Conservation (phyloP, 2,329 filamentous ascomycete genomes). For the Conoideocrella luteorostrata region DNA sequence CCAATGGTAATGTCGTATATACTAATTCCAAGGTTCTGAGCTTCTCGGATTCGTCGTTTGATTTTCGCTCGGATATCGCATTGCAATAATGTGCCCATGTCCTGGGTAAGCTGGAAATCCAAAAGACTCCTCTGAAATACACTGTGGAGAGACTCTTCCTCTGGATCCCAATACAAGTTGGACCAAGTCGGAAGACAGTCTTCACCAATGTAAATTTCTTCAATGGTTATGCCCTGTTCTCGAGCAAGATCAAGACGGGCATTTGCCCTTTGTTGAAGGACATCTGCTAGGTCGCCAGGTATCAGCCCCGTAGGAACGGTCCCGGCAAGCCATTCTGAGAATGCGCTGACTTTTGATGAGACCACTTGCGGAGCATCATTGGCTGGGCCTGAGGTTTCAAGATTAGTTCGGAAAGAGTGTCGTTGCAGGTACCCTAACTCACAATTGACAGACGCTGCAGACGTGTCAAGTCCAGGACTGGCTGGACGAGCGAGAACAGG, state of each 20-base stretch:
- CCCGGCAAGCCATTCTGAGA: constrained; percentile 12
- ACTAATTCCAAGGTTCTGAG: constrained; percentile 14
- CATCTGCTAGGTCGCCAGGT: constrained; percentile 13
- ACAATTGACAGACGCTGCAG: too few relatives aligned
- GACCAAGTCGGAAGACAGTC: constrained; percentile 26
- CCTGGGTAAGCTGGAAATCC: constrained; percentile 11
- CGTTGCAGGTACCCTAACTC: too few relatives aligned
- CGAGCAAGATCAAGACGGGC: constrained; percentile 17
- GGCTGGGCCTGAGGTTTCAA: too few relatives aligned
- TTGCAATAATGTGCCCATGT: constrained; percentile 15
- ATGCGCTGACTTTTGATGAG: not conserved
- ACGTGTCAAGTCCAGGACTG: not conserved
- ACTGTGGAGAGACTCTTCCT: constrained; percentile 16
- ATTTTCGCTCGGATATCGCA: constrained; percentile 19
- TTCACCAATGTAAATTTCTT: constrained; percentile 17
- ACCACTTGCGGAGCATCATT: too few relatives aligned
- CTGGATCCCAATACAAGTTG: constrained; percentile 18
- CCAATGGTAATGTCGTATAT: constrained; percentile 19
- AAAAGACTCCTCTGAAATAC: constrained; percentile 19
- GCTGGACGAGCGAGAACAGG: not conserved
- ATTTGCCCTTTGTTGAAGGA: constrained; percentile 17
- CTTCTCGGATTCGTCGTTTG: constrained; percentile 20
- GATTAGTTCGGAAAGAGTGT: too few relatives aligned
- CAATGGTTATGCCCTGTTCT: constrained; percentile 9
- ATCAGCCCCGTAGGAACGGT: constrained; percentile 17